Conservation (phyloP, 208 protist genomes). For the Crithidia acanthocephali region DNA sequence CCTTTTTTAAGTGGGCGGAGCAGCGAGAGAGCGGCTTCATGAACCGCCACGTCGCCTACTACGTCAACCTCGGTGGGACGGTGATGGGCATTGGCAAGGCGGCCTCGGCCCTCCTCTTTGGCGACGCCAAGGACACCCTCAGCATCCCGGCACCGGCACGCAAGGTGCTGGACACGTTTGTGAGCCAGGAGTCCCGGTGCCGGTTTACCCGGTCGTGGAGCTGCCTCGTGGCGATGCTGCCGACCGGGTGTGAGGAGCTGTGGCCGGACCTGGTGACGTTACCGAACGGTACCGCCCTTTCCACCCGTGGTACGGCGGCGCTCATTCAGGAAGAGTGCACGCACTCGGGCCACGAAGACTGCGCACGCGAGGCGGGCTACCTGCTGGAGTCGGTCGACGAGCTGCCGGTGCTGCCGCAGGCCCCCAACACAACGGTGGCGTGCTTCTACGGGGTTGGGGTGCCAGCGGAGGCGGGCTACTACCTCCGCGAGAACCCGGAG, state of each 20-base stretch:
- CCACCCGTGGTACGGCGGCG: constrained; percentile 32
- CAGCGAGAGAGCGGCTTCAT: constrained; percentile 75
- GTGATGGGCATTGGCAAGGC: constrained; percentile 85
- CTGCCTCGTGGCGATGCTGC: constrained; percentile 76
- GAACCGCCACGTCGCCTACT: constrained; percentile 84
- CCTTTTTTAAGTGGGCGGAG: constrained; percentile 91
- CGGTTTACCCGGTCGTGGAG: constrained; percentile 76
- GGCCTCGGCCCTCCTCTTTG: constrained; percentile 72
- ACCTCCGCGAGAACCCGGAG: constrained; percentile 32
- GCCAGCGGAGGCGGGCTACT: constrained; percentile 83
- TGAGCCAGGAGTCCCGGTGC: constrained; percentile 67
- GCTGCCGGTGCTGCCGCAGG: constrained; percentile 75
- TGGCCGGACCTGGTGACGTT: constrained; percentile 53
- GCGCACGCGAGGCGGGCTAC: constrained; percentile 38
- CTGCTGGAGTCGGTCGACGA: constrained; percentile 41
- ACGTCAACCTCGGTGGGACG: constrained; percentile 86
- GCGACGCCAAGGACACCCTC: constrained; percentile 89
- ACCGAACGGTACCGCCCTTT: constrained; percentile 60
- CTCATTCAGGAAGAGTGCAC: constrained; percentile 50
- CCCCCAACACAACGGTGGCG: constrained; percentile 82
- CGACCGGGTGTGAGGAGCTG: constrained; percentile 59
- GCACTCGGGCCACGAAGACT: constrained; percentile 57
- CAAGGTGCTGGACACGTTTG: constrained; percentile 77
- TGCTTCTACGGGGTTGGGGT: constrained; percentile 93
- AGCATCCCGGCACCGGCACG: constrained; percentile 62